Conservation (phyloP, 768 basidiomycete genomes). For the Suillus ampliporus region DNA sequence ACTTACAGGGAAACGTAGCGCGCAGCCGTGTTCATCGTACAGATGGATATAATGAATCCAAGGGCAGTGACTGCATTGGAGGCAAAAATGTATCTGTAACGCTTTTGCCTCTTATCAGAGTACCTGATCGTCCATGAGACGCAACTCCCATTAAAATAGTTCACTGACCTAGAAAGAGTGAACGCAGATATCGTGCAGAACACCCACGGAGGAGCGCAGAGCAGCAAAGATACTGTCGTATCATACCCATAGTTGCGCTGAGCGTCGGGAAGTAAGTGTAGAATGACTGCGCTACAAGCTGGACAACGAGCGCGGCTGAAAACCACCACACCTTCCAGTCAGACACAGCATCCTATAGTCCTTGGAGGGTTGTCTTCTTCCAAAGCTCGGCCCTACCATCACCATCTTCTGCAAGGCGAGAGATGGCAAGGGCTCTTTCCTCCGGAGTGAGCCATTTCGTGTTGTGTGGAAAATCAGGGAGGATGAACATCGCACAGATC, state of each 20-base stretch:
- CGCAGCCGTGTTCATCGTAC: constrained; percentile 61
- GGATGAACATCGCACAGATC: constrained; percentile 38
- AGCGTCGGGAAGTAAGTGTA: constrained; percentile 32
- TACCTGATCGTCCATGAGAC: constrained; percentile 46
- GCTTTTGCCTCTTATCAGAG: constrained; percentile 69
- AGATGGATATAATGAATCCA: constrained; percentile 67
- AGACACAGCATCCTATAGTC: constrained; percentile 42
- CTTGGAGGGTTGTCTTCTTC: constrained; percentile 28
- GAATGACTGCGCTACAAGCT: constrained; percentile 26
- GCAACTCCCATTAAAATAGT: background rate
- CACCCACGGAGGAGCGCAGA: constrained; percentile 47
- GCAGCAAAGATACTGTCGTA: constrained; percentile 45
- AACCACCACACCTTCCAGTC: constrained; percentile 51
- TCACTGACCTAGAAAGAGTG: constrained; percentile 8
- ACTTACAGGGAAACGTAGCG: constrained; percentile 69
- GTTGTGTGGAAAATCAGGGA: constrained; percentile 45
- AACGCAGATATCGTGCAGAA: constrained; percentile 40
- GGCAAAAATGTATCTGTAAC: constrained; percentile 66
- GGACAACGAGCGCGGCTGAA: constrained; percentile 24
- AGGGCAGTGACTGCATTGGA: constrained; percentile 61
- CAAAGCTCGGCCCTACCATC: constrained; percentile 22
- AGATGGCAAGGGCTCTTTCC: constrained; percentile 37
- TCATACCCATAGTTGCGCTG: constrained; percentile 42
- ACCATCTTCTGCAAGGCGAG: constrained; percentile 36
- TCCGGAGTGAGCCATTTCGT: constrained; percentile 36